These are phyloP conservation scores for Pseudodiploospora longispora DNA, from an alignment of 2,329 filamentous ascomycete species.

Conservation along the genomic window DNA sequence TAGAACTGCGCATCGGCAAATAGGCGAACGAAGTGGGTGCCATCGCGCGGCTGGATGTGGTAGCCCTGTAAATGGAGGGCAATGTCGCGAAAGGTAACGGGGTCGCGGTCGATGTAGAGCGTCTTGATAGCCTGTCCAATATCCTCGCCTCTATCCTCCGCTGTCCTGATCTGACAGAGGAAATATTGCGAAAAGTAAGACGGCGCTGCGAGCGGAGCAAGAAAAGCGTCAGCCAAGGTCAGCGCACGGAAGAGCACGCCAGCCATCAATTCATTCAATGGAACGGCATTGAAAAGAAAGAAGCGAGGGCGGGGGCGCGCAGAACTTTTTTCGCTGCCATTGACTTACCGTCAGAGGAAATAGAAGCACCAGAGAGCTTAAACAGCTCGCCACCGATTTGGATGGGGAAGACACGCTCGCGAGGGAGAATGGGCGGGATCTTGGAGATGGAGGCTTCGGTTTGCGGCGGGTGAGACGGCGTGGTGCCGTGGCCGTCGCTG, in stretches of 20 bases:
- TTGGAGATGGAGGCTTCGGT: constrained; percentile 30
- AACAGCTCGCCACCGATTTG: constrained; percentile 67
- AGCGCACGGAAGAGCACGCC: constrained; percentile 8
- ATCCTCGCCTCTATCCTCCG: constrained; percentile 51
- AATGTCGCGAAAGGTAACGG: constrained; percentile 81
- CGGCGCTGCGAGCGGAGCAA: constrained; percentile 51
- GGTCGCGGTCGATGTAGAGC: constrained; percentile 91
- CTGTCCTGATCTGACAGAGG: constrained; percentile 65
- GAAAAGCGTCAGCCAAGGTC: background rate
- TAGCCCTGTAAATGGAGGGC: constrained; percentile 88
- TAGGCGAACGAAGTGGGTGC: constrained; percentile 80
- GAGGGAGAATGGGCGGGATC: constrained; percentile 54
- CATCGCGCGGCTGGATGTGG: constrained; percentile 72
- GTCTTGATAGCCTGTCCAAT: constrained; percentile 53
- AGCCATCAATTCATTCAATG: no score
- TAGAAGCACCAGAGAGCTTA: constrained; percentile 63
- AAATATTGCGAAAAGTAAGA: constrained; percentile 97
- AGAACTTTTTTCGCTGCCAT: background rate
- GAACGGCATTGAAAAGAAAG: no score
- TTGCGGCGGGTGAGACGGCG: constrained; percentile 15
- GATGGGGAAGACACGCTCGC: constrained; percentile 66
- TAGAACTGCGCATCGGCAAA: constrained; percentile 97
- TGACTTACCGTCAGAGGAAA: constrained; percentile 62
- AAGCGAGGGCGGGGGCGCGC: background rate
- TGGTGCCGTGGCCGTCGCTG: constrained; percentile 17